Conservation (phyloP, 495 filamentous ascomycete genomes). For the Parachaetomium inaequale region DNA sequence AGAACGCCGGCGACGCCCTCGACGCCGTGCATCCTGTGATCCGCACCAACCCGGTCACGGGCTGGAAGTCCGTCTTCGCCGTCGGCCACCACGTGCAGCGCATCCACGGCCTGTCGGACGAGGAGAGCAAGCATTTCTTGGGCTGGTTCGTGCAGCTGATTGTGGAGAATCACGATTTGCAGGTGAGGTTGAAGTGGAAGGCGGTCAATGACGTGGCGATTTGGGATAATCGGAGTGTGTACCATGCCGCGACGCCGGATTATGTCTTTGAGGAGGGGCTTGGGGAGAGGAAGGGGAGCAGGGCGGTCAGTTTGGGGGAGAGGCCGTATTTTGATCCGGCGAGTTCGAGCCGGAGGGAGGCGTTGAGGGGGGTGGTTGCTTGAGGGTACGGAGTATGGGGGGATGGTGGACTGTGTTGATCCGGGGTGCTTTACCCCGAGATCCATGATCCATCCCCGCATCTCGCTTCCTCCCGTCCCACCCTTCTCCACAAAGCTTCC, state of each 20-base stretch:
- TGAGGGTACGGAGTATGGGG: no score
- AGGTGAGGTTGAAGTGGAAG: constrained; percentile 66
- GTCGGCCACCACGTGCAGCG: constrained; percentile 57
- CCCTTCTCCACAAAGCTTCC: background rate
- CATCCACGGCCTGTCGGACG: constrained; percentile 64
- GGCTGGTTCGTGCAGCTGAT: constrained; percentile 61
- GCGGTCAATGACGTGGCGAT: constrained; percentile 64
- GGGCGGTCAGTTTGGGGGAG: constrained; percentile 66
- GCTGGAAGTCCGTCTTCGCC: constrained; percentile 71
- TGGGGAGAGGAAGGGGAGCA: constrained; percentile 57
- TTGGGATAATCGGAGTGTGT: constrained; percentile 74
- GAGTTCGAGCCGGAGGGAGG: constrained; percentile 58
- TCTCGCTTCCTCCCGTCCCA: no score
- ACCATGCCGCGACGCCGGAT: constrained; percentile 69
- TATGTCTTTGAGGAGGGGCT: constrained; percentile 52
- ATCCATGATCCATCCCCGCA: no score
- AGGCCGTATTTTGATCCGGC: constrained; percentile 62
- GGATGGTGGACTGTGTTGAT: no score
- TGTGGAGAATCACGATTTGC: constrained; percentile 74
- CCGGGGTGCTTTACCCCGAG: no score
- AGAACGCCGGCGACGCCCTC: constrained; percentile 62
- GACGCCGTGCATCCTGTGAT: constrained; percentile 66
- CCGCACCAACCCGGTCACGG: constrained; percentile 79
- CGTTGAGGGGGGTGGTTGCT: constrained; percentile 30
- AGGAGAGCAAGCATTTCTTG: constrained; percentile 61